Conservation (phyloP, 1,284 basidiomycete species). For the Pseudozyma sp. region DNA sequence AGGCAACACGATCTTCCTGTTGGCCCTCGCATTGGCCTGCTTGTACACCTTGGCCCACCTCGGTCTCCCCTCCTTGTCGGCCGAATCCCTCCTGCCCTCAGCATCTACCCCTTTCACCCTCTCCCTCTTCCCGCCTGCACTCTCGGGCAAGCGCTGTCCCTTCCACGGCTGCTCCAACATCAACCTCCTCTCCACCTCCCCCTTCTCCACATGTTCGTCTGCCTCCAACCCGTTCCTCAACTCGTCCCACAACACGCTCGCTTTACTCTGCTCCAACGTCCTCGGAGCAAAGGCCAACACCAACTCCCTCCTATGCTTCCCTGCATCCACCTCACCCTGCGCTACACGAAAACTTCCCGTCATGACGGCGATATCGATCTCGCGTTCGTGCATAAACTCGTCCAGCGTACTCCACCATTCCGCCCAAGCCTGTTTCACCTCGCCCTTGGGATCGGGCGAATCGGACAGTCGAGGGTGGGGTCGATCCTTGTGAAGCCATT, state of each 20-base stretch:
- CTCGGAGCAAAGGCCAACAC: conserved; percentile 44
- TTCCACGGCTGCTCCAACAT: conserved; percentile 57
- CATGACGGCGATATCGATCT: conserved; percentile 56
- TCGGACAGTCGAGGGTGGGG: conserved; percentile 3
- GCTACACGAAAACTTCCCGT: conserved; percentile 52
- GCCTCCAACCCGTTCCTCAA: conserved; percentile 35
- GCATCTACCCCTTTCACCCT: conserved; percentile 44
- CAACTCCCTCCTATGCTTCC: conserved; percentile 59
- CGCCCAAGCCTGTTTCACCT: conserved; percentile 49
- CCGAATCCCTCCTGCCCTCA: conserved; percentile 22
- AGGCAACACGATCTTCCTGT: conserved; percentile 63
- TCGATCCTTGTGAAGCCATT: conserved; percentile 56
- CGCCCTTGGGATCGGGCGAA: conserved; percentile 25
- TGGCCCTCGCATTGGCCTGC: conserved; percentile 61
- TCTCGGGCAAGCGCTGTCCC: conserved; percentile 44
- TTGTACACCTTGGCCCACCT: conserved; percentile 54
- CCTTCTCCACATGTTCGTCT: conserved; percentile 26
- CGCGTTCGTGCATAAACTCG: conserved; percentile 52
- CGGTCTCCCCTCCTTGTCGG: not conserved
- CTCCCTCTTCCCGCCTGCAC: conserved; percentile 52
- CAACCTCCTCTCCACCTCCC: conserved; percentile 27
- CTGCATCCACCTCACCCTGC: conserved; percentile 39
- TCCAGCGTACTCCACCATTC: conserved; percentile 53
- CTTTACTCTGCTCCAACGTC: conserved; percentile 16
- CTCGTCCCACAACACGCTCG: conserved; percentile 25